Percentiles rank a stretch among this genome's conserved stretches.
Conservation (phyloP, 2,329 filamentous ascomycete species). For the Herpotrichia juniperi region DNA sequence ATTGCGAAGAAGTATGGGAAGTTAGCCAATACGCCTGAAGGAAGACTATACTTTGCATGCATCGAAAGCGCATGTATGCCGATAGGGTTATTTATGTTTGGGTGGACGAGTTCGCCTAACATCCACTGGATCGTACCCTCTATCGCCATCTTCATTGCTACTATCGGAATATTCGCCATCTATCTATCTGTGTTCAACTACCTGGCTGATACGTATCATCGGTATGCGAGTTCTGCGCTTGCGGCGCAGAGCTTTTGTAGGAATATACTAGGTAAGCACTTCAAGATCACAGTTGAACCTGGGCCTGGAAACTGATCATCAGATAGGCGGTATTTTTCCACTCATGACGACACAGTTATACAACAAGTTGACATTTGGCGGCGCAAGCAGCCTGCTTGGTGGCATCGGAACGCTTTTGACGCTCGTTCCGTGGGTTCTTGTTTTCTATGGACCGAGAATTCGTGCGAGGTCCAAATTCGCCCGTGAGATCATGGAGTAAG, state of each 20-base stretch:
- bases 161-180: constrained; percentile 83
- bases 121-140: constrained; percentile 76
- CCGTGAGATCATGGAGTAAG: constrained; percentile 40
- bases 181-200: constrained; percentile 88
- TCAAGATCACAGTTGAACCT: background rate
- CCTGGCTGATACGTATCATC: constrained; percentile 84
- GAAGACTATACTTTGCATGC: constrained; percentile 82
- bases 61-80: constrained; percentile 77
- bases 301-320: constrained; percentile 5
- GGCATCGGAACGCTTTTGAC: constrained; percentile 72
- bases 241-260: constrained; percentile 87
- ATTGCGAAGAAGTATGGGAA: constrained; percentile 59
- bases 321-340: constrained; percentile 72
- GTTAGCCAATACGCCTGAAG: constrained; percentile 64
- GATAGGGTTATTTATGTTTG: constrained; percentile 80
- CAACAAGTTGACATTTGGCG: constrained; percentile 69
- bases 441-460: constrained; percentile 79
- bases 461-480: constrained; percentile 79
- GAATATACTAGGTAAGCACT: constrained; percentile 72
- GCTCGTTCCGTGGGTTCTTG: constrained; percentile 84
- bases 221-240: constrained; percentile 82
- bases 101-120: constrained; percentile 68
- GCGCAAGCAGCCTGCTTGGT: constrained; percentile 76
- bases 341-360: constrained; percentile 79
- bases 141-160: constrained; percentile 74